Conservation (phyloP, 2,329 filamentous ascomycete species). For the Bimuria novae-zelandiae region DNA sequence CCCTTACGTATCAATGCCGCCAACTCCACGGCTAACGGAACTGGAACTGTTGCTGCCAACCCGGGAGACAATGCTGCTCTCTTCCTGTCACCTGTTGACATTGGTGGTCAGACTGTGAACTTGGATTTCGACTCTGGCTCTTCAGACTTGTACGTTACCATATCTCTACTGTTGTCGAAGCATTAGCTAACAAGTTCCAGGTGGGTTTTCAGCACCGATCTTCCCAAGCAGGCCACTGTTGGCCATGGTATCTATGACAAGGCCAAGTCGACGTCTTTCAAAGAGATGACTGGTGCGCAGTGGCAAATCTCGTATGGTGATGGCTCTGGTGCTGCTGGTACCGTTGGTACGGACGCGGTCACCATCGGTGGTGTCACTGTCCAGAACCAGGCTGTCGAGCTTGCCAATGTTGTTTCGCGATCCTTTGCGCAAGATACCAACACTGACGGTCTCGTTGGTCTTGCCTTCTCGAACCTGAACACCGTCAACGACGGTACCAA, state of each 20-base stretch:
- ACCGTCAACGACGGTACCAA: constrained; percentile 56
- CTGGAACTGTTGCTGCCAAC: constrained; percentile 66
- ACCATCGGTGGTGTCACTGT: constrained; percentile 68
- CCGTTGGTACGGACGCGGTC: constrained; percentile 70
- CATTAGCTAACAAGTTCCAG: constrained; percentile 41
- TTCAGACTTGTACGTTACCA: constrained; percentile 68
- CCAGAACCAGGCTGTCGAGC: constrained; percentile 66
- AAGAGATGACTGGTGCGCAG: constrained; percentile 53
- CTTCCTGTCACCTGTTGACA: constrained; percentile 70
- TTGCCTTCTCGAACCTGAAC: constrained; percentile 69
- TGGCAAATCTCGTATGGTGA: constrained; percentile 74
- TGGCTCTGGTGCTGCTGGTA: constrained; percentile 64
- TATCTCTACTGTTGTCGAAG: no score
- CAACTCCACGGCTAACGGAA: constrained; percentile 38
- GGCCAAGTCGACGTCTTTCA: constrained; percentile 57
- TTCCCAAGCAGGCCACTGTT: constrained; percentile 51
- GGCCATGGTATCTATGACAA: constrained; percentile 63
- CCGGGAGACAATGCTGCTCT: constrained; percentile 69
- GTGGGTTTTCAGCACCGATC: constrained; percentile 71
- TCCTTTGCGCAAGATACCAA: constrained; percentile 64
- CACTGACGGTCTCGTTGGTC: constrained; percentile 71
- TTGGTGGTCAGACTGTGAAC: constrained; percentile 70
- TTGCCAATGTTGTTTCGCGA: constrained; percentile 63
- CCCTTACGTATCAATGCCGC: constrained; percentile 35
- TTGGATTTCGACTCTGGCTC: constrained; percentile 79